Evolutionary conservation across 73 alveolate species (phyloP).

Genomic region (Paramecium biaurelia): DNA sequence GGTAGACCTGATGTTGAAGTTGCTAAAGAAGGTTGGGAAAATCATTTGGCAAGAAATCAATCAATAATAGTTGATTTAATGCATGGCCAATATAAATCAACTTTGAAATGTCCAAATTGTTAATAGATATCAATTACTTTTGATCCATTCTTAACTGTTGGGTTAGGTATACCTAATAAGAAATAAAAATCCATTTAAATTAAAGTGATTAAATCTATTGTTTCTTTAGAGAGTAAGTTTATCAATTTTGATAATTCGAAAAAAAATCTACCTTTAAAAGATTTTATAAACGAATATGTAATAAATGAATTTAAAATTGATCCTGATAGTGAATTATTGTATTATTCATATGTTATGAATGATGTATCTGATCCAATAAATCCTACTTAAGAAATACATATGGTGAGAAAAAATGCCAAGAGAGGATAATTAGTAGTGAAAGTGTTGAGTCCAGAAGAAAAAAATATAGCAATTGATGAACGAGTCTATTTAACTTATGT

Average conservation of each 20-base stretch:
- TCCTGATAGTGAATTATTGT: background rate
- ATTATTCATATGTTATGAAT: background rate
- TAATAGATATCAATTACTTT: slow-evolving; percentile 81
- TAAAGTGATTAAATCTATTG: background rate
- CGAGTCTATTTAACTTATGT: background rate
- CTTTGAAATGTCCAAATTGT: slow-evolving; percentile 91
- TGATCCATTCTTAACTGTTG: slow-evolving; percentile 92
- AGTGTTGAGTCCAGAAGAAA: background rate
- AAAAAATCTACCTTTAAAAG: background rate
- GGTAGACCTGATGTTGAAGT: slow-evolving; percentile 84
- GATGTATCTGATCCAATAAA: background rate
- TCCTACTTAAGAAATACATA: background rate
- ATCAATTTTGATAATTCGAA: background rate
- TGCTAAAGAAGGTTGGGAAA: slow-evolving; percentile 90
- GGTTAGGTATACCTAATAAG: slow-evolving; percentile 88
- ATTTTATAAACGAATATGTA: background rate
- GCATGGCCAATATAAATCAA: slow-evolving; percentile 94
- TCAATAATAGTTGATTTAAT: slow-evolving; percentile 92
- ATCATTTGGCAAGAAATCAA: slow-evolving; percentile 88
- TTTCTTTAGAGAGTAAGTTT: background rate
- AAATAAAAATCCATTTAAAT: slow-evolving; percentile 37
- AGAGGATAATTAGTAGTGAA: background rate
- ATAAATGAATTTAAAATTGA: background rate
- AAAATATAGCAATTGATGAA: background rate
- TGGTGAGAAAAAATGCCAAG: background rate